Evolutionary conservation across 805 yeast genomes (phyloP).

Genomic region (Candida golubevii): DNA sequence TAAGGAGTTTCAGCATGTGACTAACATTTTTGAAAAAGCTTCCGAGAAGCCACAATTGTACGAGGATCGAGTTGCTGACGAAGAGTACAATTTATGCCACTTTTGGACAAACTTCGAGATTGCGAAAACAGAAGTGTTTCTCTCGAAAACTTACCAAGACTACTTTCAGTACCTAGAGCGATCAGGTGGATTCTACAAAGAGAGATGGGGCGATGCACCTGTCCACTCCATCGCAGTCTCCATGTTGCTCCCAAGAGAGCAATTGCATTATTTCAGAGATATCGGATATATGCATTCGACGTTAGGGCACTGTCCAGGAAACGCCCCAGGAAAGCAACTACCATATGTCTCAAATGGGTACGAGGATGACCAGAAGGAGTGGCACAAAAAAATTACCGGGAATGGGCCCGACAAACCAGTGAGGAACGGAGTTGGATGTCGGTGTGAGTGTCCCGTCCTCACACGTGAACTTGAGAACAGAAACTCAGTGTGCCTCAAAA

Average conservation of each 20-base stretch:
- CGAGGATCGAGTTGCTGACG: constrained; percentile 60
- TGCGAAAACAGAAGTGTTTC: constrained; percentile 74
- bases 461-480: constrained; percentile 52
- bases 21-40: constrained; percentile 36
- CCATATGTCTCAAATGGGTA: constrained; percentile 23
- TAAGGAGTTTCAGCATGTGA: constrained; percentile 23
- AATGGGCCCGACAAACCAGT: constrained; percentile 26
- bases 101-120: constrained; percentile 95
- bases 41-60: constrained; percentile 22
- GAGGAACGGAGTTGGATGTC: constrained; percentile 66
- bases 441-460: constrained; percentile 69
- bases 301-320: constrained; percentile 77
- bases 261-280: constrained; percentile 88
- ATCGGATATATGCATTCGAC: constrained; percentile 85
- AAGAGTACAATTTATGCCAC: constrained; percentile 75
- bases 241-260: constrained; percentile 60
- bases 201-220: constrained; percentile 98
- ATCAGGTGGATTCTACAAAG: constrained; percentile 80
- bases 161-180: constrained; percentile 68
- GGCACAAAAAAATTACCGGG: constrained; percentile 15
- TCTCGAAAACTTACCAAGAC: constrained; percentile 55
- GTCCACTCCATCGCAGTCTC: constrained; percentile 86
- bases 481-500: constrained; percentile 46
- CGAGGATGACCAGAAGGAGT: constrained; percentile 25
- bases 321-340: constrained; percentile 33